phyloP scores from a whole-genome alignment of 2,329 filamentous ascomycete species.

The Penicillium sp. region DNA sequence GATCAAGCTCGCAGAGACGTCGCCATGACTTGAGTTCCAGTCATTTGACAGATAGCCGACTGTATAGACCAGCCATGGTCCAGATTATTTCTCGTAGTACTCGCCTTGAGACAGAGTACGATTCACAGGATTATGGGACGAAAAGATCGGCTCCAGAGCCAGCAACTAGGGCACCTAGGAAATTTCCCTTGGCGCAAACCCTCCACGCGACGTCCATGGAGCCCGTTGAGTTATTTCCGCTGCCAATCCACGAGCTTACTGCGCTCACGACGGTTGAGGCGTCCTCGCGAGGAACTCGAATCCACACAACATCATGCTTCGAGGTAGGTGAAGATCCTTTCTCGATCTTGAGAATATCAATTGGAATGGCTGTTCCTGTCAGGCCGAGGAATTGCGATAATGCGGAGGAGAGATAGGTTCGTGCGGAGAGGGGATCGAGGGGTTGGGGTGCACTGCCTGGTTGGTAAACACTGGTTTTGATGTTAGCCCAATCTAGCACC shows the following conservation, averaged over 20 bases:
- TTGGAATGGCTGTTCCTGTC: slow-evolving; percentile 46
- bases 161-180: slow-evolving; percentile 34
- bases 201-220: slow-evolving; percentile 37
- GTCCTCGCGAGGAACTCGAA: slow-evolving; percentile 48
- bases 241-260: slow-evolving; percentile 49
- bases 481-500: neutral
- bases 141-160: slow-evolving; percentile 40
- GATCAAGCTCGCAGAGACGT: neutral
- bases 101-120: neutral
- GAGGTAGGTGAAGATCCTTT: neutral
- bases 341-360: slow-evolving; percentile 48
- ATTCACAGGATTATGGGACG: slow-evolving; percentile 18
- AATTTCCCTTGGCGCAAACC: slow-evolving; percentile 41
- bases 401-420: slow-evolving; percentile 47
- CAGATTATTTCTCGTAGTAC: neutral
- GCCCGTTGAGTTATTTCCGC: slow-evolving; percentile 15
- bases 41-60: neutral
- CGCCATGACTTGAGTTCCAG: neutral
- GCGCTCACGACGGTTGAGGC: slow-evolving; percentile 44
- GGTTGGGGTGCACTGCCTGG: slow-evolving; percentile 25
- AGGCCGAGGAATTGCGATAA: slow-evolving; percentile 50
- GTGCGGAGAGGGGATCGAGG: slow-evolving; percentile 48
- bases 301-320: slow-evolving; percentile 35
- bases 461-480: slow-evolving; percentile 28
- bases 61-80: neutral